These are phyloP conservation scores for Wallacemonas rigidus DNA, from an alignment of 208 protist genomes.

Conservation along the genomic window DNA sequence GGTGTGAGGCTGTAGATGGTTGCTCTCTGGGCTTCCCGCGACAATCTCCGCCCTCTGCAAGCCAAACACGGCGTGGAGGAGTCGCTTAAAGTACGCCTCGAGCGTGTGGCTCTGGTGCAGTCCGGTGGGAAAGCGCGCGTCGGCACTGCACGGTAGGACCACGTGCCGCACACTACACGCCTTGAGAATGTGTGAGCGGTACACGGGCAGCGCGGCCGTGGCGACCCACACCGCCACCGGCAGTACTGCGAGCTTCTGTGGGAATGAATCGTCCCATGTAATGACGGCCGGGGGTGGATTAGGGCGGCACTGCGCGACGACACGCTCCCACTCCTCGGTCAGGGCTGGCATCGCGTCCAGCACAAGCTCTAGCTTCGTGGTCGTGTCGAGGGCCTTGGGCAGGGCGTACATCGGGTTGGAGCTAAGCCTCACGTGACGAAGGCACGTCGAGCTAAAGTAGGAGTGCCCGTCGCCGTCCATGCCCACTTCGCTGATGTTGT, in stretches of 20 bases:
- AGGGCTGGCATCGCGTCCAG: conserved; percentile 71
- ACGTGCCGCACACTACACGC: conserved; percentile 44
- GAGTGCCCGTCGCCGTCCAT: conserved; percentile 29
- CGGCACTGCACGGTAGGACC: conserved; percentile 36
- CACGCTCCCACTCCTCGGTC: conserved; percentile 61
- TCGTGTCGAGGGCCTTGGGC: conserved; percentile 51
- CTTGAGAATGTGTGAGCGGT: conserved; percentile 37
- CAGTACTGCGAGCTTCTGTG: conserved; percentile 20
- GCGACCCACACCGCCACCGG: conserved; percentile 55
- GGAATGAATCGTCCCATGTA: conserved; percentile 84
- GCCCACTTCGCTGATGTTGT: conserved; percentile 59
- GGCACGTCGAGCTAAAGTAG: conserved; percentile 53
- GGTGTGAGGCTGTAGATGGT: conserved; percentile 2
- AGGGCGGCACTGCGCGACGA: conserved; percentile 16
- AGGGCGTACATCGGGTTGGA: conserved; percentile 64
- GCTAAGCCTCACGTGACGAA: conserved; percentile 70
- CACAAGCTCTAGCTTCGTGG: conserved; percentile 60
- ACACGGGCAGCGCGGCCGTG: conserved; percentile 40
- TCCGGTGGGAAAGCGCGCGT: conserved; percentile 30
- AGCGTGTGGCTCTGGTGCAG: conserved; percentile 3
- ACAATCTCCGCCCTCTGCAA: conserved; percentile 14
- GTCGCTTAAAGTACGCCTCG: conserved; percentile 16
- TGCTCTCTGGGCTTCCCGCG: not conserved
- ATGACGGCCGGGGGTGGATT: conserved; percentile 35
- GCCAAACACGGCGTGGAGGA: not conserved